Percentiles rank a stretch among this genome's conserved stretches.
Evolutionary conservation across 169 alveolate species (phyloP).

Genomic region (Plasmodium coatneyi): DNA sequence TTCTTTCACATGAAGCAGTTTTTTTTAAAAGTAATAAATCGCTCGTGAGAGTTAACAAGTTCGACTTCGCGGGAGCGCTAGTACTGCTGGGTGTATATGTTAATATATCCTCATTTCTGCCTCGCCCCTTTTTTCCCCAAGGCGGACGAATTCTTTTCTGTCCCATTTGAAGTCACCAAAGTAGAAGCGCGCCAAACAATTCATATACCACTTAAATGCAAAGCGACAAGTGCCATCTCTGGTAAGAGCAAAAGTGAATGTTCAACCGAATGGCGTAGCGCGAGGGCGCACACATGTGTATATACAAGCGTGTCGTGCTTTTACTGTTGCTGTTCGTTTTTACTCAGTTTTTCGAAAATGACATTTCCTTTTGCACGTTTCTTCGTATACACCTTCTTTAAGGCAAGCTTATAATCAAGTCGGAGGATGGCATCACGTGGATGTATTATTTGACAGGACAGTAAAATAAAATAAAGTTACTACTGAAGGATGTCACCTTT

Average conservation of each 20-base stretch:
- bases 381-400: not conserved
- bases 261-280: not conserved
- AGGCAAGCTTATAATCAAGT: constrained; percentile 69
- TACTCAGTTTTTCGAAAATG: not conserved
- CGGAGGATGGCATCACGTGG: constrained; percentile 65
- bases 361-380: not conserved
- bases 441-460: constrained; percentile 73
- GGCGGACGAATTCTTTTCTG: constrained; percentile 57
- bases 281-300: not conserved
- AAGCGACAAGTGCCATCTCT: constrained; percentile 49
- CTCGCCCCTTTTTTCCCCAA: not conserved
- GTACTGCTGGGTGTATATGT: not conserved
- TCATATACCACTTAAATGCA: constrained; percentile 66
- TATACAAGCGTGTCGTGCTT: not conserved
- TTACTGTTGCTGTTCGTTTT: not conserved
- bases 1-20: constrained; percentile 53
- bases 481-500: not conserved
- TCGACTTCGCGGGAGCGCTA: not conserved
- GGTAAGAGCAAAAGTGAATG: constrained; percentile 4
- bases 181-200: constrained; percentile 55
- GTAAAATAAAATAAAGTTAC: not conserved
- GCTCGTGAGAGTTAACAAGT: not conserved
- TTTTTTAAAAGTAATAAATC: constrained; percentile 27
- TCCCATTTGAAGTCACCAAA: constrained; percentile 54
- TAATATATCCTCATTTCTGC: not conserved